Evolutionary conservation across 805 yeast species (phyloP).

Genomic region (Kodamaea neixiangensis): DNA sequence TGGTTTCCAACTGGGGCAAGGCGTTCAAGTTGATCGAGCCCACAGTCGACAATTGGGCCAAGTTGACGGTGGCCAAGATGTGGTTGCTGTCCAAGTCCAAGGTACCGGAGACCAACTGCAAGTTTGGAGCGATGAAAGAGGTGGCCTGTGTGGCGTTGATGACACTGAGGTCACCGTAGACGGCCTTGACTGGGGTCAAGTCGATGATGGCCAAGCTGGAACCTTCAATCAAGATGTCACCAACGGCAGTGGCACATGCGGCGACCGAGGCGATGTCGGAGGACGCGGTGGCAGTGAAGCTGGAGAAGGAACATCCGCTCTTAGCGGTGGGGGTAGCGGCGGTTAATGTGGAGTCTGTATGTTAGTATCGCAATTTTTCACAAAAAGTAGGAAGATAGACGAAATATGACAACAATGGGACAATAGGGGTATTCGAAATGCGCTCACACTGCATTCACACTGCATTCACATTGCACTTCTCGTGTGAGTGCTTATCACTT

Average conservation of each 20-base stretch:
- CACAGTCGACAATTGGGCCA: slow-evolving; percentile 79
- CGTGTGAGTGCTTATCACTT: too few species aligned
- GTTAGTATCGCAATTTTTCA: slow-evolving; percentile 7
- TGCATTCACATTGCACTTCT: too few species aligned
- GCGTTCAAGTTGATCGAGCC: slow-evolving; percentile 81
- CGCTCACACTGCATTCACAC: too few species aligned
- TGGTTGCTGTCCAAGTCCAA: slow-evolving; percentile 66
- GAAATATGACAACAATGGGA: too few species aligned
- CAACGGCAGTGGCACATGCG: slow-evolving; percentile 77
- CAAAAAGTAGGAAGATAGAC: too few species aligned
- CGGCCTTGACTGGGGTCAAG: slow-evolving; percentile 70
- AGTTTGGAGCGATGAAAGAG: slow-evolving; percentile 74
- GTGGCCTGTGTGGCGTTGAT: slow-evolving; percentile 64
- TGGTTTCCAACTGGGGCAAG: slow-evolving; percentile 75
- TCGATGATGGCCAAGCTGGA: slow-evolving; percentile 57
- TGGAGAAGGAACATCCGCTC: slow-evolving; percentile 64
- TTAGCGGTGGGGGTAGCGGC: slow-evolving; percentile 57
- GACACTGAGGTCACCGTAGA: slow-evolving; percentile 75
- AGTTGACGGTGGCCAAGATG: slow-evolving; percentile 62
- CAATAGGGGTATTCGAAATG: too few species aligned
- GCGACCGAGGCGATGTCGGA: slow-evolving; percentile 72
- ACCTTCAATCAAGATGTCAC: slow-evolving; percentile 74
- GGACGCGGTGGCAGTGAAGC: slow-evolving; percentile 75
- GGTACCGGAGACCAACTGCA: slow-evolving; percentile 72
- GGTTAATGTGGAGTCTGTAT: slow-evolving; percentile 47